Evolutionary conservation across 768 basidiomycete genomes (phyloP).

Genomic region (Serendipita sp.): DNA sequence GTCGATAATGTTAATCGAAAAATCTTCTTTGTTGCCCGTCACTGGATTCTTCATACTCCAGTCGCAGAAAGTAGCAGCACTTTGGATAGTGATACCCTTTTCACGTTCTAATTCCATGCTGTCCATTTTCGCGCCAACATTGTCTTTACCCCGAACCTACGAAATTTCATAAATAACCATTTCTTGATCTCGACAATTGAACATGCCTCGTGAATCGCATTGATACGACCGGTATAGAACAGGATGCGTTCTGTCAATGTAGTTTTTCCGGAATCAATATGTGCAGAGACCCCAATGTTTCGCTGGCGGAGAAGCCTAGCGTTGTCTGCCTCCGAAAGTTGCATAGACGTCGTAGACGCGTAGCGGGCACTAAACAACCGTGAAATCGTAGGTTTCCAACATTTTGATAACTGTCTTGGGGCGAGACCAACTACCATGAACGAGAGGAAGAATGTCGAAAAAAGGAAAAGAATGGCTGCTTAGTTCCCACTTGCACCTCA

Average conservation of each 20-base stretch:
- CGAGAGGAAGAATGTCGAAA: no score
- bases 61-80: conserved; percentile 95
- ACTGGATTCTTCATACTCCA: conserved; percentile 62
- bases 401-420: not conserved
- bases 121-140: conserved; percentile 99
- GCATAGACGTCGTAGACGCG: not conserved
- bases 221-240: conserved; percentile 90
- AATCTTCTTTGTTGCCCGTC: conserved; percentile 56
- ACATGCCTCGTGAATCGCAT: conserved; percentile 89
- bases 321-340: conserved; percentile 48
- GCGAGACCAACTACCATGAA: not conserved
- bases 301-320: conserved; percentile 56
- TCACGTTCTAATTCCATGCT: conserved; percentile 98
- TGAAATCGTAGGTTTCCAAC: not conserved
- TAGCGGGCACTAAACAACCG: not conserved
- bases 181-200: not conserved
- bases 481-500: not conserved
- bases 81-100: conserved; percentile 98
- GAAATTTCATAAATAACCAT: not conserved
- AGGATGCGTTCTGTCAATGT: conserved; percentile 91
- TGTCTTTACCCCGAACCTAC: conserved; percentile 82
- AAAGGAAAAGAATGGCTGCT: not conserved
- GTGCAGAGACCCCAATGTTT: conserved; percentile 92
- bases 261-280: conserved; percentile 96
- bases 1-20: conserved; percentile 95